Evolutionary conservation across 768 basidiomycete species (phyloP), one percentile per base, ranked within the genome.

Genomic region (Amanita thiersii): DNA sequence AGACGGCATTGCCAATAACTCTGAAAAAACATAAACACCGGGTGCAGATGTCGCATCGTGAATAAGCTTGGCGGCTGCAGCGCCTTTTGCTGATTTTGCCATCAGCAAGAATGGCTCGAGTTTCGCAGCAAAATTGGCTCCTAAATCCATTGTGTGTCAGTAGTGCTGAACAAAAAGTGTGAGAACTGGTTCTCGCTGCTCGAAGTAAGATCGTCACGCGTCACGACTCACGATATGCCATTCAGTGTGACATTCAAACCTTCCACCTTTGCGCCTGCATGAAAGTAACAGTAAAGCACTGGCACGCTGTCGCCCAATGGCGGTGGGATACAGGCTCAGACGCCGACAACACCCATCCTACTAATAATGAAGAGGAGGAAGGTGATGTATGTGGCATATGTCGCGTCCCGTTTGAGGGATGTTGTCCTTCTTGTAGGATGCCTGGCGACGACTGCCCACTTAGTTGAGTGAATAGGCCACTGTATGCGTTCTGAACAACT

Each of bases 391-490:
- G 92, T 57, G 92, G 89, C 3, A 93, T 96, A 49, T 94, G 91
- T 60, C 79, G 88, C 19, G 83, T 89, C 2, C 77, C 90, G 0
- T 98, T 81, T 56, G 96, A 99, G 56, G 89, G 88, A 0, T 92
- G 90, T 53, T 98, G 94, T 64, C 91, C 96, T 8, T 76, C 82
- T 3, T 99, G 96, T 65, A 97, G 94, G 61, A 77, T 93, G 53
- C 96, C 96, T 0, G 96, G 96, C 11, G 96, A 98, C 50, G 92
- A 90, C 52, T 93, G 90, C 65, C 90, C 91, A 0, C 63, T 93
- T 17, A 41, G 40, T 41, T 41, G 40, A 90, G 90, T 91, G 52
- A 55, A 81, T 71, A 9, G 40, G 38, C 3, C 33, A 4, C 7
- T 11, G 23, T 8, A n/a, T 9, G 10, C 12, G 17, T 24, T 5